Percentiles rank a stretch among this genome's conserved stretches.
Conservation (phyloP, 148 eudicot genomes). For the Amaranthus hypochondriacus region DNA sequence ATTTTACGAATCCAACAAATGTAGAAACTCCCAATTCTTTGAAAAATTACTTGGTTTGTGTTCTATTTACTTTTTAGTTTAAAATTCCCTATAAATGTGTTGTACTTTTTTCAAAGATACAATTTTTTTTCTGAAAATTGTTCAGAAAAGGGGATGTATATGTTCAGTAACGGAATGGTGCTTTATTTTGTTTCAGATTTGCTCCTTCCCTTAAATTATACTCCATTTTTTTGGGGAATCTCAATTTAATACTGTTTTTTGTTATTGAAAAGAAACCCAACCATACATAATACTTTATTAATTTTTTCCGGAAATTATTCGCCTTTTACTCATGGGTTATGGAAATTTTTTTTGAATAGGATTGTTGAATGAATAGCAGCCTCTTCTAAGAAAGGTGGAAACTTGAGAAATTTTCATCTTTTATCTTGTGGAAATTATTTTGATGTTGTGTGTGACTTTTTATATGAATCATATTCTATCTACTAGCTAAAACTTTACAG, state of each 20-base stretch:
- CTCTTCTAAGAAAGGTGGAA: too few species aligned
- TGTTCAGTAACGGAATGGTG: neutral
- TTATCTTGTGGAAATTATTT: too few species aligned
- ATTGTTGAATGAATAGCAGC: too few species aligned
- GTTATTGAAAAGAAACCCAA: too few species aligned
- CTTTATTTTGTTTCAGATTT: constrained; percentile 24
- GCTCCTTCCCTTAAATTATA: neutral
- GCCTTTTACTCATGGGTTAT: neutral
- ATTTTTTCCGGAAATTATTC: too few species aligned
- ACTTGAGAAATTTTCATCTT: too few species aligned
- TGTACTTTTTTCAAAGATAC: neutral
- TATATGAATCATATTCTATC: too few species aligned
- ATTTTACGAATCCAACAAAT: constrained; percentile 17
- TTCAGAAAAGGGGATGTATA: constrained; percentile 13
- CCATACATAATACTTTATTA: too few species aligned
- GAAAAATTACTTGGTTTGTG: neutral
- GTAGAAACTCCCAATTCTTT: constrained; percentile 34
- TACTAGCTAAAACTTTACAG: too few species aligned
- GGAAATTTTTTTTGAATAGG: neutral
- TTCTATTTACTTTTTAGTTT: neutral
- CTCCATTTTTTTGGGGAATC: neutral
- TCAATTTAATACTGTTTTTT: neutral
- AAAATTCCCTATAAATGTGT: neutral
- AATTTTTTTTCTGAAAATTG: neutral
- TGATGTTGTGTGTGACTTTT: too few species aligned